A percentile compares a stretch with the other conserved stretches of the same genome.
Conservation (phyloP, 768 basidiomycete genomes). For the Clavulina sp. region DNA sequence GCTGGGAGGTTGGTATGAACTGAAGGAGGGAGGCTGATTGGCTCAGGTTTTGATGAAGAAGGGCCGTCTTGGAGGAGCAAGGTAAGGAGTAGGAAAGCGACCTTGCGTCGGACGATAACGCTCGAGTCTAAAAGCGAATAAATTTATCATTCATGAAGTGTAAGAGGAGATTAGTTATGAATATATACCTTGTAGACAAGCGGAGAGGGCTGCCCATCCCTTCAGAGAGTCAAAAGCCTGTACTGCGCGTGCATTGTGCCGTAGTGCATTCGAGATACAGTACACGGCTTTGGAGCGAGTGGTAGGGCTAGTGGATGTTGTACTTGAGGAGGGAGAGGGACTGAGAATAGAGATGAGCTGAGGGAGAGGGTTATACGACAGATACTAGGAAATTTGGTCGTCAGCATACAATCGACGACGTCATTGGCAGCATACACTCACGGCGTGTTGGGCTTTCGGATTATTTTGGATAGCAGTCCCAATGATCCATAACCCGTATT, state of each 20-base stretch:
- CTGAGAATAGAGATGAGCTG: slow-evolving; percentile 44
- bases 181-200: slow-evolving; percentile 39
- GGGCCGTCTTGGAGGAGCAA: slow-evolving; percentile 37
- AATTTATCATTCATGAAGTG: slow-evolving; percentile 5
- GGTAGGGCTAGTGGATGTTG: slow-evolving; percentile 26
- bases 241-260: slow-evolving; percentile 59
- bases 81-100: slow-evolving; percentile 54
- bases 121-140: slow-evolving; percentile 41
- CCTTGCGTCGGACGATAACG: slow-evolving; percentile 59
- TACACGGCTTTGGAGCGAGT: slow-evolving; percentile 71
- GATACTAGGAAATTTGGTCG: slow-evolving; percentile 24
- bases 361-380: slow-evolving; percentile 41
- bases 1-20: slow-evolving; percentile 3
- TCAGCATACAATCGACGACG: neutral
- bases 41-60: neutral
- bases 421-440: slow-evolving; percentile 21
- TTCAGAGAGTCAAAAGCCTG: slow-evolving; percentile 28
- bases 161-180: neutral
- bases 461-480: slow-evolving; percentile 88
- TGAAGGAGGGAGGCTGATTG: neutral
- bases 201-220: slow-evolving; percentile 49
- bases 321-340: slow-evolving; percentile 30
- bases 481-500: slow-evolving; percentile 65
- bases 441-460: slow-evolving; percentile 60
- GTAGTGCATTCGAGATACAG: slow-evolving; percentile 56